Conservation (phyloP, 177 flowering plant genomes). For the Vitis hybrid region DNA sequence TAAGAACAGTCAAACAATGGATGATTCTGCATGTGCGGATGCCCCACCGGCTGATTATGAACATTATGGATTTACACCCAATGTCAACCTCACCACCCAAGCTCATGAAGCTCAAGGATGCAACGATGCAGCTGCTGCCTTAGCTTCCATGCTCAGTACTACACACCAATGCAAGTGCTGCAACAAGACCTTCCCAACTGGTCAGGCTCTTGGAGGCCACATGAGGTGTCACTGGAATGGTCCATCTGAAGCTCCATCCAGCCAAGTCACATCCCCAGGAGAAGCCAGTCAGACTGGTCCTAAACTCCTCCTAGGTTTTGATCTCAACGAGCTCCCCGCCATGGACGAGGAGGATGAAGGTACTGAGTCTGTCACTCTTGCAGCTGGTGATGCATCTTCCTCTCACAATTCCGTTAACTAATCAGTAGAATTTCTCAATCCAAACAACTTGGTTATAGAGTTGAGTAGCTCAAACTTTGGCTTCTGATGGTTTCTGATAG, state of each 20-base stretch:
- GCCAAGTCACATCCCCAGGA: conserved; percentile 16
- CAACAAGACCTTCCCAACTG: conserved; percentile 28
- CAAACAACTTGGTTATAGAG: background rate
- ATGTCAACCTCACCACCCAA: background rate
- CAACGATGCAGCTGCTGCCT: background rate
- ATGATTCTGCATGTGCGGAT: background rate
- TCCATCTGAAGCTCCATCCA: conserved; percentile 12
- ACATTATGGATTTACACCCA: background rate
- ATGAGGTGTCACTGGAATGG: conserved; percentile 30
- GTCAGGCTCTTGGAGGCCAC: conserved; percentile 51
- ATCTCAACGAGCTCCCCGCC: conserved; percentile 52
- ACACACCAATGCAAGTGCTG: conserved; percentile 30
- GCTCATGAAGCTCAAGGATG: background rate
- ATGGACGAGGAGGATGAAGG: conserved; percentile 27
- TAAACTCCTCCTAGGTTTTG: conserved; percentile 29
- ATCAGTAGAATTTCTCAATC: background rate
- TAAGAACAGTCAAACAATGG: conserved; percentile 7
- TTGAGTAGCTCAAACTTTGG: background rate
- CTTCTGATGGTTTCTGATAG: background rate
- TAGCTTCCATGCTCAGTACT: background rate
- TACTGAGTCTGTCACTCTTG: background rate
- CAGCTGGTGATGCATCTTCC: conserved; percentile 4
- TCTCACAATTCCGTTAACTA: conserved; percentile 5
- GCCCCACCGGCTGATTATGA: background rate
- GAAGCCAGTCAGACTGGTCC: conserved; percentile 10